Evolutionary conservation across 2,329 filamentous ascomycete species (phyloP), one percentile per base, ranked within the genome.

Genomic region (Hymenoscyphus albidus): DNA sequence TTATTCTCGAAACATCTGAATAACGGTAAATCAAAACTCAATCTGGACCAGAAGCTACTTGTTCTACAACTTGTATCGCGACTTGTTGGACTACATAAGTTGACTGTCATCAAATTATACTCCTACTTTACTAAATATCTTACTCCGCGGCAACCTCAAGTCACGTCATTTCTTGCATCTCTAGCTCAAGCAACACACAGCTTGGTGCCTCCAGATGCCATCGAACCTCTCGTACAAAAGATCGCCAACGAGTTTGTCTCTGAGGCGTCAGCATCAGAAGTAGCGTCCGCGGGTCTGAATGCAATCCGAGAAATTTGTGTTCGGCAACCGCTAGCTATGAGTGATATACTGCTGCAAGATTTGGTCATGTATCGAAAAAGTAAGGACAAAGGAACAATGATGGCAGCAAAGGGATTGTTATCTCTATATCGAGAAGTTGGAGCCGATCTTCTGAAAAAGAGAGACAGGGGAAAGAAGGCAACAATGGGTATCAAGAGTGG

Each of bases 201-300:
- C 68, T 83, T 97, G 44, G 93, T 99, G 0, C 95, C 95, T 0
- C 94, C 94, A 0, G 95, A 99, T 80, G 90, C 88, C 0, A 82
- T 99, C 12, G 93, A 98, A 76, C 94, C 95, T 0, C 80, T 98
- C 4, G 82, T 99, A 1, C 89, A 92, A 76, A 98, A 97, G 80
- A 98, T 99, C 72, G 94, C 95, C 39, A 97, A 98, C 74, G 95
- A 99, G 76, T 99, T 99, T 74, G 94, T 99, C 1, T 97, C 93
- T 0, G 95, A 99, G 79, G 95, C 92, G 1, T 88, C 93, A 0
- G 93, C 95, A 0, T 85, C 91, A 3, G 93, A 98, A 77, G 94
- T 99, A 38, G 92, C 92, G 0, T 89, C 93, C 3, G 94, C 95
- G 4, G 95, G 94, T 74, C 82, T 99, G 62, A 97, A 98, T 76